These are phyloP conservation scores for Malus domestica DNA, from an alignment of 306 rosid genomes.

Conservation along the genomic window ASM211411v1 NC_041800.1:268501-269000, in stretches of 20 bases:
- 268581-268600: slow-evolving; percentile 41
- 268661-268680: slow-evolving; percentile 86
- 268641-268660: slow-evolving; percentile 55
- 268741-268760: slow-evolving; percentile 70
- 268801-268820: slow-evolving; percentile 46
- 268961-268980: too few relatives aligned
- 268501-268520: neutral
- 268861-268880: slow-evolving; percentile 13
- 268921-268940: too few relatives aligned
- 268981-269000: too few relatives aligned
- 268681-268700: slow-evolving; percentile 74
- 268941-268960: too few relatives aligned
- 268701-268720: slow-evolving; percentile 69
- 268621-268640: slow-evolving; percentile 64
- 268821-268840: slow-evolving; percentile 76
- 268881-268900: too few relatives aligned
- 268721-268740: slow-evolving; percentile 60
- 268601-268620: slow-evolving; percentile 86
- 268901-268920: too few relatives aligned
- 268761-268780: slow-evolving; percentile 44
- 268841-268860: slow-evolving; percentile 90
- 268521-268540: neutral
- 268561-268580: neutral
- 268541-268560: neutral
- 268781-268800: slow-evolving; percentile 55